phyloP scores from a whole-genome alignment of 2,329 filamentous ascomycete genomes.

The Ramichloridium luteum region DNA sequence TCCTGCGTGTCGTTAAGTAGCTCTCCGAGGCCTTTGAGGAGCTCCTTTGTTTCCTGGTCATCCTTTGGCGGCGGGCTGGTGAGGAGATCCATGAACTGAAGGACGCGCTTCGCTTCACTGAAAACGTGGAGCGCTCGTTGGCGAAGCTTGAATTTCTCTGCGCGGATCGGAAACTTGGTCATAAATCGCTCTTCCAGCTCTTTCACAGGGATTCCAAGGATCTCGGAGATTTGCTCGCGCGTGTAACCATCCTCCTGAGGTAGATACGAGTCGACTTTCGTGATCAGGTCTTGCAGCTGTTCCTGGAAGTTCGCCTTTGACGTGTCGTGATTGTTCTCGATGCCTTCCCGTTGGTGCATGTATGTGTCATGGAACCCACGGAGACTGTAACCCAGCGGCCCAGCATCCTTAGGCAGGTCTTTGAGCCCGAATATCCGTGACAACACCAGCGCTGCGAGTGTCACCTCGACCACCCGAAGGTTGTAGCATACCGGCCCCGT shows the following conservation, averaged over 20 bases:
- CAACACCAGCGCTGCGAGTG: constrained; percentile 62
- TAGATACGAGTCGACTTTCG: constrained; percentile 58
- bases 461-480: constrained; percentile 89
- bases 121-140: constrained; percentile 88
- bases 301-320: constrained; percentile 34
- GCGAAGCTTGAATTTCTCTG: constrained; percentile 73
- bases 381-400: constrained; percentile 70
- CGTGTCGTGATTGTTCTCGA: constrained; percentile 36
- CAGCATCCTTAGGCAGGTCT: constrained; percentile 60
- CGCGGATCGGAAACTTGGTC: constrained; percentile 77
- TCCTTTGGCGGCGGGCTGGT: constrained; percentile 28
- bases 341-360: constrained; percentile 45
- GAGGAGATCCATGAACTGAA: constrained; percentile 72
- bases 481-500: constrained; percentile 94
- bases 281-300: constrained; percentile 63
- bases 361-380: constrained; percentile 78
- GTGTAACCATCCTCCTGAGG: constrained; percentile 75
- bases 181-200: constrained; percentile 70
- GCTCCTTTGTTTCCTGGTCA: constrained; percentile 49
- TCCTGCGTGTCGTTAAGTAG: constrained; percentile 83
- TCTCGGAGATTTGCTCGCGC: constrained; percentile 65
- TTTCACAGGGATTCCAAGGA: constrained; percentile 55
- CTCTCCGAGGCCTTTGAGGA: constrained; percentile 60
- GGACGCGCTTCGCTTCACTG: constrained; percentile 72
- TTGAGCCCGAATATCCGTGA: constrained; percentile 48